Evolutionary conservation across 345 rosid genomes (phyloP), one percentile per base, ranked within the genome.

Genomic region (Rhodamnia rubescens): DNA sequence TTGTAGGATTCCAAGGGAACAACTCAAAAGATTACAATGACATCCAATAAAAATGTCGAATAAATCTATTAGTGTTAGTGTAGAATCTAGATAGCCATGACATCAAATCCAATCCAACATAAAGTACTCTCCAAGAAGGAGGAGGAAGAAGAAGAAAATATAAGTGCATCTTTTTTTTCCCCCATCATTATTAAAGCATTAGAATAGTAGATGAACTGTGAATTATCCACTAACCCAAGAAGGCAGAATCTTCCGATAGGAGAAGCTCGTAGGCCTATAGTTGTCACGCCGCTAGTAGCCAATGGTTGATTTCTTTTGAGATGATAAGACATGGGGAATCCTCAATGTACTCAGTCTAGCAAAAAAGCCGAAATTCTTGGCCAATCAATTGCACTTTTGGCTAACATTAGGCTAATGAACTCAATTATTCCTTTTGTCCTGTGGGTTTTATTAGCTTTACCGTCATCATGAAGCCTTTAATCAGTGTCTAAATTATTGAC

Each of bases 341-440:
- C 4, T 16, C 47, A 47, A 26, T 21, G 29, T 29, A 4, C 53
- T 21, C 49, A 18, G 32, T 6, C 53, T 22, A 58, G 75, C 29
- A 53, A 11, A 27, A 82, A 87, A 87, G 78, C 91, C 91, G 83
- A 86, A 82, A 81, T 86, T 91, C 51, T 86, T 86, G 91, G 89
- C 88, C 82, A 88, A 84, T 86, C 74, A 54, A 61, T 83, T 32
- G 47, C 24, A 27, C 85, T 74, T 82, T 58, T 84, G 10, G 49
- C 54, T 59, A 57, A 83, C 36, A 22, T 52, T 57, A 26, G 24
- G 69, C 69, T 44, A 58, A n/a, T 83, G 74, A 56, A 57, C 85
- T 69, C 78, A 69, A 69, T 69, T 69, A 83, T 83, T 83, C 85
- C 85, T 42, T 83, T 57, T 83, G 85, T 83, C 52, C 75, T 44